Evolutionary conservation across 192 early-diverging fungal genomes (phyloP), one percentile per base, ranked within the genome.

Genomic region (Coemansia sp.): DNA sequence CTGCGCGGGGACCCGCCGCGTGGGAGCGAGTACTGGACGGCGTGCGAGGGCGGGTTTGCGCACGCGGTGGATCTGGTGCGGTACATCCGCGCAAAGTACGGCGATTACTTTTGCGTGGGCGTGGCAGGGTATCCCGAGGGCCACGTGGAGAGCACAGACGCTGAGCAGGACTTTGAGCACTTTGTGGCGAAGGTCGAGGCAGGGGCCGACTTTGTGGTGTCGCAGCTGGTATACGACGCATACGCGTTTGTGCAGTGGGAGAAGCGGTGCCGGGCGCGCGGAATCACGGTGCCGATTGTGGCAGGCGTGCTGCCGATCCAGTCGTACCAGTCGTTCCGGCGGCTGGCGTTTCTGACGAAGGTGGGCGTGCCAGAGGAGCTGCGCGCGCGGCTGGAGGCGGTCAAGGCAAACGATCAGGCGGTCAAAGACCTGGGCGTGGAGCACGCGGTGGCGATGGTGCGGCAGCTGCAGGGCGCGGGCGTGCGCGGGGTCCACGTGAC

Each of bases 291-390:
- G 21, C 91, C 91, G 21, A 88, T 99, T 50, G 68, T 98, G 11
- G 92, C 97, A 2, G 95, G 95, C 22, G 86, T 99, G 28, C 87
- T 99, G 82, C 92, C 95, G 33, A 94, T 98, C 53, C 97, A 99
- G 73, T 88, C 82, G 67, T 98, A 92, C 67, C 86, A 82, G 57
- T 89, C 91, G 29, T 93, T 99, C 68, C 88, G 91, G 30, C 81
- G 95, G 18, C 91, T 97, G 69, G 91, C 89, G 42, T 80, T 83
- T 25, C 83, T 97, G 43, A 90, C 87, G 61, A 91, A 93, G 62
- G 95, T 92, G 45, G 64, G 50, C 21, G 94, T 99, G 24, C 97
- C 97, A 0, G 73, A 88, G 21, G 29, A 70, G 24, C 83, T 99
- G 55, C 71, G 81, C 54, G 75, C 77, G 8, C 86, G 79, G n/a